These are phyloP conservation scores for Thermomyces lanuginosus DNA, from an alignment of 2,329 filamentous ascomycete species.

Conservation along the genomic window DNA sequence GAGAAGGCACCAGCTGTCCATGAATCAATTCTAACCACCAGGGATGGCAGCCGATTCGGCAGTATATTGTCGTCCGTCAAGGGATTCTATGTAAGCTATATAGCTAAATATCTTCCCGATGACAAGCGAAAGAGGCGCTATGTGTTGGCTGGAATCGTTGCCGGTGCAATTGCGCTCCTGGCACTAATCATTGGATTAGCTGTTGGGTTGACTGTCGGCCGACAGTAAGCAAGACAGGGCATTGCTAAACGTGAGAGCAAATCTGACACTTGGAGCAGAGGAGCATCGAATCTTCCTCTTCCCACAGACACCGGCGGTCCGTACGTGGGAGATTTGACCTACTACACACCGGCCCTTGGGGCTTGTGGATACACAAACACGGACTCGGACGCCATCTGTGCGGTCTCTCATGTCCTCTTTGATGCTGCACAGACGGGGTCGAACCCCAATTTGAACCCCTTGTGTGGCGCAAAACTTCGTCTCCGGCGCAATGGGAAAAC, in stretches of 20 bases:
- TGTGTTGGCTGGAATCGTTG: constrained; percentile 4
- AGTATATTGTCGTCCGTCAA: no score
- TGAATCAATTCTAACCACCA: no score
- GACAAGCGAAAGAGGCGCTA: constrained; percentile 6
- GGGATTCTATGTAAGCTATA: no score
- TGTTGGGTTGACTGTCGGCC: constrained; percentile 14
- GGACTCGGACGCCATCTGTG: constrained; percentile 43
- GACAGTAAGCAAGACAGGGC: constrained; percentile 4
- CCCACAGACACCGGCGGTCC: constrained; percentile 34
- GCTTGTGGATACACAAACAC: constrained; percentile 48
- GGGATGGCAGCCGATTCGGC: no score
- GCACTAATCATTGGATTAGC: constrained; percentile 19
- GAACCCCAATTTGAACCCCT: constrained; percentile 47
- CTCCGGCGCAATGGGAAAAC: constrained; percentile 38
- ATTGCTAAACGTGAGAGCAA: neutral
- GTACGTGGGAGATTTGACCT: constrained; percentile 51
- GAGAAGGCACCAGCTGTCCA: no score
- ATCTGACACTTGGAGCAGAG: neutral
- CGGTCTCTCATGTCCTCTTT: constrained; percentile 51
- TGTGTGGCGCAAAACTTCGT: constrained; percentile 52
- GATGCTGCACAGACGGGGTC: constrained; percentile 39
- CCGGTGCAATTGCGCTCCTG: constrained; percentile 11
- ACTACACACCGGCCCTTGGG: constrained; percentile 50
- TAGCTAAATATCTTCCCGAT: constrained; percentile 6
- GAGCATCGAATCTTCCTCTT: constrained; percentile 31